Base-by-base conservation (phyloP, 1,139 yeast species). In the Williopsis jadinii region DNA sequence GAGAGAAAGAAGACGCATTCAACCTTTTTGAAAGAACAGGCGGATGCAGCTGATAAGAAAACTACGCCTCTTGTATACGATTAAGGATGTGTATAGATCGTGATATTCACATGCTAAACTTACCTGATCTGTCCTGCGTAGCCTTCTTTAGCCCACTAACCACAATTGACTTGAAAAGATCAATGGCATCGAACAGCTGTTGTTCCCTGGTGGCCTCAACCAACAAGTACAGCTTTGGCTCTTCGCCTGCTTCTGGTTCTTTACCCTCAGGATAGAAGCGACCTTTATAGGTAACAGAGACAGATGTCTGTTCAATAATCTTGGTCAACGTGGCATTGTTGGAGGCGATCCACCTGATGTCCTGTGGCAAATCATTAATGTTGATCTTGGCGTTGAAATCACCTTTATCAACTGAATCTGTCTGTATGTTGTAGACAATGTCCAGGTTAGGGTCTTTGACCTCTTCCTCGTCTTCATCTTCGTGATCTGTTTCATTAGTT, bases 271-370 rank as follows among this genome's bases (percentile, higher is more conserved):
- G 78, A 53, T 85, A 84, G 58, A 66, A 90, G 47, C 74, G 77
- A 11, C 98, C 98, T 57, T 81, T 86, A 40, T 80, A 78, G 1
- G 97, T 88, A 39, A 90, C 79, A 5, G 95, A 80, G 1, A 92
- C 80, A 1, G 81, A 74, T 0, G 94, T 82, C 35, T 78, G 68
- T 39, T 86, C 95, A 38, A 79, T 78, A 37, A 92, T 73, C 50
- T 75, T 76, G 3, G 76, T 63, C 39, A 85, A 68, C 36, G 77
- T 80, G 3, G 82, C 81, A 29, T 84, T 72, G 47, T 83, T 80
- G 4, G 90, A 80, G 5, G 85, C 90, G 39, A 73, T 73, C 94
- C 95, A 83, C 51, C 98, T 68, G 0, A 90, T 92, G 36, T 75
- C 70, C 54, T 84, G 92, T 0, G 97, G 96, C 28, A 85, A 68